phyloP scores from a whole-genome alignment of 2,329 filamentous ascomycete genomes.

The Aspergillus ochraceus region DNA sequence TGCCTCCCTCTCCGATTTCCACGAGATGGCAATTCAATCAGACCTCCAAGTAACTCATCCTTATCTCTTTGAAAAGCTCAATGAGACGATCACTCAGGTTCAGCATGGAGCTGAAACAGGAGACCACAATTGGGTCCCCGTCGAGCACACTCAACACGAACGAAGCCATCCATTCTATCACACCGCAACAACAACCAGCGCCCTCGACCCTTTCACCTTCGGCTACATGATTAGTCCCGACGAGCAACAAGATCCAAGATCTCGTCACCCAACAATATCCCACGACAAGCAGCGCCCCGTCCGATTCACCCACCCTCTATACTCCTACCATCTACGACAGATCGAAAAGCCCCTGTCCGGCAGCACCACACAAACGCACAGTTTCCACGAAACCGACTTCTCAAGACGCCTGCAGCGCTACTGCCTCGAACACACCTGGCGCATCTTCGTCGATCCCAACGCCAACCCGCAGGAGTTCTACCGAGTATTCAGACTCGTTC shows the following conservation, averaged over 20 bases:
- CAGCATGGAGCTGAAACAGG: neutral
- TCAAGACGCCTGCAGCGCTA: constrained; percentile 68
- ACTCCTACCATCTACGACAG: neutral
- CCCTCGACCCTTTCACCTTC: neutral
- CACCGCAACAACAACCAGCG: neutral
- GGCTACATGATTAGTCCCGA: neutral
- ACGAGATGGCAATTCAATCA: constrained; percentile 2
- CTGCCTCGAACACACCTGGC: constrained; percentile 62
- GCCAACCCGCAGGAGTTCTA: constrained; percentile 52
- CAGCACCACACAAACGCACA: constrained; percentile 49
- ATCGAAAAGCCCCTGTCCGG: neutral
- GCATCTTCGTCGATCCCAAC: constrained; percentile 51
- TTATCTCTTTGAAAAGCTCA: constrained; percentile 1
- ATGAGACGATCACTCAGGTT: neutral
- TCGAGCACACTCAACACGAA: neutral
- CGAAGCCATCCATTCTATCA: neutral
- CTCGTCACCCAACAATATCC: neutral
- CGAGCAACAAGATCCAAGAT: neutral
- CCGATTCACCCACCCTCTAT: neutral
- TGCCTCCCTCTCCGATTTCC: neutral
- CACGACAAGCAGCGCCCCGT: neutral
- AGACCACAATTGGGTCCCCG: too few relatives aligned
- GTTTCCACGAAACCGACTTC: constrained; percentile 67
- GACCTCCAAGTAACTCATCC: constrained; percentile 10
- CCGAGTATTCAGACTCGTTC: constrained; percentile 68